phyloP scores from a whole-genome alignment of 495 filamentous ascomycete species.

The Aspergillus sparsus region DNA sequence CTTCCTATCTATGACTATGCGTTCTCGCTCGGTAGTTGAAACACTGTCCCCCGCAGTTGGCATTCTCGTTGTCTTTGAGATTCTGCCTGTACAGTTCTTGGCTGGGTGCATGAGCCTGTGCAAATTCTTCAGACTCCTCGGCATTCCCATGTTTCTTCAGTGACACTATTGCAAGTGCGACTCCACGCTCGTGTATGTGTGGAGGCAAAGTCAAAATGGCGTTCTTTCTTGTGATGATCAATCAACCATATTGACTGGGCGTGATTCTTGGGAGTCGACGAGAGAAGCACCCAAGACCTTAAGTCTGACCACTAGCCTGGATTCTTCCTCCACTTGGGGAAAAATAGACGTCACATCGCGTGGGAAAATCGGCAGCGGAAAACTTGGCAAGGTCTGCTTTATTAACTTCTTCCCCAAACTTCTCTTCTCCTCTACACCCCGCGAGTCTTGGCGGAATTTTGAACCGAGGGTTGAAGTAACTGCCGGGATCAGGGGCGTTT shows the following conservation, averaged over 20 bases:
- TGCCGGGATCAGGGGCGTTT: constrained; percentile 2
- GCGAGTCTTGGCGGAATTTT: neutral
- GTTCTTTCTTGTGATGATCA: neutral
- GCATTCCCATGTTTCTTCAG: neutral
- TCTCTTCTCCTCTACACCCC: neutral
- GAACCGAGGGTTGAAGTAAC: constrained; percentile 11
- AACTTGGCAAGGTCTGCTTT: constrained; percentile 11
- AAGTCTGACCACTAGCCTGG: neutral
- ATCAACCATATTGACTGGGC: constrained; percentile 2
- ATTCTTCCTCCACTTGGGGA: constrained; percentile 1
- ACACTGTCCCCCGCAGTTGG: neutral
- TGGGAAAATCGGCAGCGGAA: neutral
- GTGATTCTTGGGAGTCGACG: neutral
- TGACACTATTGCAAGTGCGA: too few relatives aligned
- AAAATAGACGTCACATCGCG: neutral
- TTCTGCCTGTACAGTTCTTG: neutral
- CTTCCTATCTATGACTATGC: neutral
- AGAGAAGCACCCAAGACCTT: neutral
- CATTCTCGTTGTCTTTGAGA: too few relatives aligned
- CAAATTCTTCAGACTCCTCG: constrained; percentile 1
- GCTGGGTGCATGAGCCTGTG: neutral
- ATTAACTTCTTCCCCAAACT: neutral
- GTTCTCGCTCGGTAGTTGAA: constrained; percentile 3
- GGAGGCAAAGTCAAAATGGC: neutral
- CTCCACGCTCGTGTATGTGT: neutral